Base-by-base conservation (phyloP, 257 asterid species). In the Nemophila menziesii region DNA sequence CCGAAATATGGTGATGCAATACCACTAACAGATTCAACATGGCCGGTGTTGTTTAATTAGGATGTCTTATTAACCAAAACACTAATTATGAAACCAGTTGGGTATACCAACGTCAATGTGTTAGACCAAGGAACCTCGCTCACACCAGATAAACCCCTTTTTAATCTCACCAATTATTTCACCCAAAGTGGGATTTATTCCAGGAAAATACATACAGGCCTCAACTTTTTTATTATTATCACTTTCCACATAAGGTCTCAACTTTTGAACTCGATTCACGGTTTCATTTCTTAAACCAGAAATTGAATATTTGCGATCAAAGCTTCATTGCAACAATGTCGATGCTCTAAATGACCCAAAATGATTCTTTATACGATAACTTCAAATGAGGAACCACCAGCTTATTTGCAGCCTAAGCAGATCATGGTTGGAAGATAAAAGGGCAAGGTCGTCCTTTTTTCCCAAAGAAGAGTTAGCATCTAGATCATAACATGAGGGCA, bases 161-260 rank as follows among this genome's bases (percentile, higher is more conserved):
- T 60, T 5, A 89, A 68, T 71, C 56, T 74, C 50, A 80, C 93
- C 66, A 63, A n/a, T 61, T 48, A 66, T 62, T 54, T 84, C 93
- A 72, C 75, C 78, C 49, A 84, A 74, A 67, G 73, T 54, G 29
- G 70, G 72, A 67, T 57, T 68, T 37, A 82, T 86, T 49, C 67
- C 75, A 11, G 95, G 98, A 60, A 93, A 80, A 69, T 75, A 89
- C 80, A 84, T 65, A 77, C 82, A 77, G 56, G 90, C 75, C 10
- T 59, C 60, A 46, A 66, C 80, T 69, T 57, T 71, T 53, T 57
- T 63, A 48, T 56, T n/a, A n/a, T n/a, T 44, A 43, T 64, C 74
- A 64, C 46, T 63, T 48, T 61, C 69, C 13, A 42, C 60, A 44
- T 55, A 59, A 58, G 68, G 71, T 58, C 71, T 65, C 56, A n/a